A percentile compares a stretch with the other conserved stretches of the same genome.
Conservation (phyloP, 2,329 filamentous ascomycete species). For the Purpureocillium lavendulum region DNA sequence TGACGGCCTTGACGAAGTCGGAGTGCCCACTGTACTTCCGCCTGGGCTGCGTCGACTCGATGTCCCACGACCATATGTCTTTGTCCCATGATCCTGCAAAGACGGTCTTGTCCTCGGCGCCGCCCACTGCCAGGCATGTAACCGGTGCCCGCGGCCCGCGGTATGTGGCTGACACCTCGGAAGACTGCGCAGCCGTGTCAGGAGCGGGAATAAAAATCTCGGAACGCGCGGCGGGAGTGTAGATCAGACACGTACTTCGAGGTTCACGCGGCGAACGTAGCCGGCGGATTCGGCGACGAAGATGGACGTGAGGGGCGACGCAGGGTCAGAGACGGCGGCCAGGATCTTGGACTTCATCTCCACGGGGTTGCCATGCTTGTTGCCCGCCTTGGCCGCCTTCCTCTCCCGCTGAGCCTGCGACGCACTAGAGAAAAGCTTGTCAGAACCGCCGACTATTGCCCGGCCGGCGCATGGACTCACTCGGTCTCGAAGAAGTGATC, state of each 20-base stretch:
- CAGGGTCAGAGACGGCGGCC: constrained; percentile 61
- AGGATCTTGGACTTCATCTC: constrained; percentile 79
- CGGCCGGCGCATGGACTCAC: constrained; percentile 39
- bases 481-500: constrained; percentile 91
- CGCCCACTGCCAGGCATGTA: constrained; percentile 64
- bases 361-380: constrained; percentile 76
- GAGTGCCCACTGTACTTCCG: constrained; percentile 65
- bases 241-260: constrained; percentile 5
- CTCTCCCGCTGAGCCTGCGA: constrained; percentile 41
- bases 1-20: constrained; percentile 84
- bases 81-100: constrained; percentile 97
- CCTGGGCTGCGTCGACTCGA: constrained; percentile 44
- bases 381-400: constrained; percentile 62
- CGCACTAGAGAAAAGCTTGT: constrained; percentile 26
- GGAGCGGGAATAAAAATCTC: no score
- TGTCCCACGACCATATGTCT: constrained; percentile 76
- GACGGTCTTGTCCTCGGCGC: constrained; percentile 46
- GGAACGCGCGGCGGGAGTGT: not conserved
- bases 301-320: constrained; percentile 46
- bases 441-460: not conserved
- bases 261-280: constrained; percentile 56
- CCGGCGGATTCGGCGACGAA: constrained; percentile 87
- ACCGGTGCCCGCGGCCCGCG: constrained; percentile 72
- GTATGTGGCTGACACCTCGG: constrained; percentile 38
- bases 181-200: constrained; percentile 13